Evolutionary conservation across 1,139 yeast species (phyloP), one percentile per base, ranked within the genome.

Genomic region (Blastobotrys raffinosifermentans): DNA sequence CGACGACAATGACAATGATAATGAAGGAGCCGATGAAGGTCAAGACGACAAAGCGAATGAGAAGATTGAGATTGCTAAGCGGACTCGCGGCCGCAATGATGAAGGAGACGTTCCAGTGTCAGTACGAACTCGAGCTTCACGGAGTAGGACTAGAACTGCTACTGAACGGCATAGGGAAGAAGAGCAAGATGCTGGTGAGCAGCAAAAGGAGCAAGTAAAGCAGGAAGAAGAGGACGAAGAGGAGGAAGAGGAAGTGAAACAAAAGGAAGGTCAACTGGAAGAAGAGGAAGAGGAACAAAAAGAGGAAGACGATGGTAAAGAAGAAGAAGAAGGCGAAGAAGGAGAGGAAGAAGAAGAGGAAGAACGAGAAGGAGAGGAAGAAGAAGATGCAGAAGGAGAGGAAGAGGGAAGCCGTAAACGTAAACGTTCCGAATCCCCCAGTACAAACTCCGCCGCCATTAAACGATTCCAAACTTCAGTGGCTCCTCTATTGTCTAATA

Each of bases 401-500:
- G 32, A 25, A 19, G 32, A 20, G 11, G 36, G 45, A n/a, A 44
- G 46, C 26, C 40, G 55, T 25, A 44, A 40, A 32, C 41, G 49
- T 11, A 30, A 34, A 11, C 40, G 38, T 16, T 42, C 55, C 2
- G 50, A 53, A 3, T 45, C 51, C 4, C 40, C 44, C 4, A 45
- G 54, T 8, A 40, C 27, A 6, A 25, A 14, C 11, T 34, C 45
- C 10, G 32, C 47, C 0, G 33, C 47, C 4, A 47, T 41, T 32
- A 44, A 48, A 22, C 45, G 55, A 36, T 61, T 62, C 46, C 62
- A 57, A 35, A 45, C 53, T 6, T 45, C 59, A 19, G 61, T 59
- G 10, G 52, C 52, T 18, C 83, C 80, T 32, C 64, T 83, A 19
- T 61, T 83, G 35, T 70, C 75, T 16, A 77, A 80, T 43, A 76